Evolutionary conservation across 2,329 filamentous ascomycete species (phyloP), one percentile per base, ranked within the genome.

Genomic region (Colletotrichum shisoi): DNA sequence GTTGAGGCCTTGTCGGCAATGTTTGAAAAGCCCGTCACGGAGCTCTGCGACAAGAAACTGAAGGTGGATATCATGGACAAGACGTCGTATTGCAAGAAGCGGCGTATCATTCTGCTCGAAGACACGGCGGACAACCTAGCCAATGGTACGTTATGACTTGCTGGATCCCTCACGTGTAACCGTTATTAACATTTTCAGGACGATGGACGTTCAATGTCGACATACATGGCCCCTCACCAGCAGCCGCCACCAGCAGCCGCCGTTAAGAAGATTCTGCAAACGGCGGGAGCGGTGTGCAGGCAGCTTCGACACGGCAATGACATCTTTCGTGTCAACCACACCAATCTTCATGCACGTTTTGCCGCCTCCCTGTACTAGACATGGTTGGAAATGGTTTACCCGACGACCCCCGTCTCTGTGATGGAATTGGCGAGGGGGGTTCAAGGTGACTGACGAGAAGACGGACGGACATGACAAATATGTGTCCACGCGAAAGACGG

Each of bases 61-160:
- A 98, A 97, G 81, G 93, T 97, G 7, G 94, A 97, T 71, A 99
- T 99, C 75, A 92, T 99, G 88, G 94, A 99, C 79, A 98, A 97
- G 85, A 99, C 94, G 4, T 88, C 93, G 0, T 99, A 99, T 78
- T 99, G 96, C 81, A 97, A 92, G 78, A 94, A 95, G 79, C 87
- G 95, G 61, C 87, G 95, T 51, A 85, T 97, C 27, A 97, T 98
- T 70, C 78, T 99, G 11, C 83, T 99, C 21, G 92, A 93, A 62
- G 93, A 97, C 73, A 98, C 95, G 2, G 95, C 95, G 0, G 91
- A 97, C 71, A 97, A 96, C 73, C 82, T 99, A 59, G 93, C 91
- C 72, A 89, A 92, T 76, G 91, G 94, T 95, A 84, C 44, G 70
- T 64, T 19, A 3, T 31, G 27, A 31, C 15, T 13, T 37, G 2